These are phyloP conservation scores for Corylus heterophylla DNA, from an alignment of 306 rosid genomes.

Conservation along the genomic window DNA sequence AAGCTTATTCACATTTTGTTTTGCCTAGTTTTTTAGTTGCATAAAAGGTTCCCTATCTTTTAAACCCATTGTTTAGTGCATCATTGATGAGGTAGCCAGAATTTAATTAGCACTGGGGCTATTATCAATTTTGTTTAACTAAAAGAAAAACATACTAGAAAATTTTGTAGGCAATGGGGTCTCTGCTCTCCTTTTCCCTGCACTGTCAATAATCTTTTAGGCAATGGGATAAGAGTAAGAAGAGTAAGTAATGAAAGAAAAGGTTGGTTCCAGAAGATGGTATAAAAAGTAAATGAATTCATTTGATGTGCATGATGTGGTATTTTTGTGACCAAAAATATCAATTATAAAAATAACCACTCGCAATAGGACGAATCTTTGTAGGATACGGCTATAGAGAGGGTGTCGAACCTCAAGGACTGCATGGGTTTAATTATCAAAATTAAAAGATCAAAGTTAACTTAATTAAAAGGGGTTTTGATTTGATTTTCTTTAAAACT, in stretches of 20 bases:
- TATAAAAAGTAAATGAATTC: neutral
- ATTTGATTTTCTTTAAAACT: too few species aligned
- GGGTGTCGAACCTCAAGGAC: too few species aligned
- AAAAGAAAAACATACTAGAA: too few species aligned
- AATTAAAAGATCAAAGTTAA: too few species aligned
- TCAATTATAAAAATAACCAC: too few species aligned
- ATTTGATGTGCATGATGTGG: neutral
- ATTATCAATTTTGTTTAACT: too few species aligned
- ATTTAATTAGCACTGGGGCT: neutral
- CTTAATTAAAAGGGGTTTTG: too few species aligned
- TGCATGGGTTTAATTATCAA: too few species aligned
- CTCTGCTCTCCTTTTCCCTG: neutral
- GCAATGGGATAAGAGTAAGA: neutral
- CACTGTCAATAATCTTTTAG: neutral
- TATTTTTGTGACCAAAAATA: too few species aligned
- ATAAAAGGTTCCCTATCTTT: neutral
- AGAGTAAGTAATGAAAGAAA: neutral
- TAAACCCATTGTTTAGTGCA: neutral
- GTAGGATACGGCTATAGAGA: too few species aligned
- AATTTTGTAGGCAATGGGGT: neutral
- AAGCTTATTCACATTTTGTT: neutral
- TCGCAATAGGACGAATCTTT: too few species aligned
- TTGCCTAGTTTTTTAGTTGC: neutral
- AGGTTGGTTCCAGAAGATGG: neutral
- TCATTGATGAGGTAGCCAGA: constrained; percentile 1